Evolutionary conservation across 2,329 filamentous ascomycete species (phyloP).

Genomic region (Ophiocordyceps unilateralis): DNA sequence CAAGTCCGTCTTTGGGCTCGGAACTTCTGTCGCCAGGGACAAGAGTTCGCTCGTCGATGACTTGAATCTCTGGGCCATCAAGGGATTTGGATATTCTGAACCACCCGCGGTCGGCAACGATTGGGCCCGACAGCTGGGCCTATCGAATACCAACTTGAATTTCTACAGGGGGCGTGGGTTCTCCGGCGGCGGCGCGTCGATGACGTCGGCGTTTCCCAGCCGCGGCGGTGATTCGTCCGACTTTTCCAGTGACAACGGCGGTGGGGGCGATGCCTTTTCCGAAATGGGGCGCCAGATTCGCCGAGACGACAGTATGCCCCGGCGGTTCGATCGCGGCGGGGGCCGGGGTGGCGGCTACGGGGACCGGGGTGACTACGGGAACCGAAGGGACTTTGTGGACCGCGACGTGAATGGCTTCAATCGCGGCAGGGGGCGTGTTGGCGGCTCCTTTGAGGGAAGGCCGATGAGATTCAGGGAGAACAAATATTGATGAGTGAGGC

Average conservation of each 20-base stretch:
- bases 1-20: constrained; percentile 33
- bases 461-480: background rate
- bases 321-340: constrained; percentile 7
- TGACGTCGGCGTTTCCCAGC: too few species aligned
- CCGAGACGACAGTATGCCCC: too few species aligned
- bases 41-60: constrained; percentile 23
- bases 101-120: constrained; percentile 21
- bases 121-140: constrained; percentile 15
- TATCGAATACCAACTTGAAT: constrained; percentile 17
- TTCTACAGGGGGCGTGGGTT: constrained; percentile 5
- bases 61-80: constrained; percentile 34
- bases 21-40: constrained; percentile 19
- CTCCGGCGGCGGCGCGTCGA: too few species aligned
- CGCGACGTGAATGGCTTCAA: too few species aligned
- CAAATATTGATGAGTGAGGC: too few species aligned
- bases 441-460: too few species aligned
- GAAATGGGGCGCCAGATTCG: constrained; percentile 10
- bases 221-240: too few species aligned
- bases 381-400: background rate
- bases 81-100: constrained; percentile 32
- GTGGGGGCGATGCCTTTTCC: constrained; percentile 9
- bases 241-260: background rate
- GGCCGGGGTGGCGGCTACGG: constrained; percentile 6
- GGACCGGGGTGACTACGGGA: background rate
- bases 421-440: too few species aligned